Conservation (phyloP, 768 basidiomycete species). For the Boletus sensibilis region DNA sequence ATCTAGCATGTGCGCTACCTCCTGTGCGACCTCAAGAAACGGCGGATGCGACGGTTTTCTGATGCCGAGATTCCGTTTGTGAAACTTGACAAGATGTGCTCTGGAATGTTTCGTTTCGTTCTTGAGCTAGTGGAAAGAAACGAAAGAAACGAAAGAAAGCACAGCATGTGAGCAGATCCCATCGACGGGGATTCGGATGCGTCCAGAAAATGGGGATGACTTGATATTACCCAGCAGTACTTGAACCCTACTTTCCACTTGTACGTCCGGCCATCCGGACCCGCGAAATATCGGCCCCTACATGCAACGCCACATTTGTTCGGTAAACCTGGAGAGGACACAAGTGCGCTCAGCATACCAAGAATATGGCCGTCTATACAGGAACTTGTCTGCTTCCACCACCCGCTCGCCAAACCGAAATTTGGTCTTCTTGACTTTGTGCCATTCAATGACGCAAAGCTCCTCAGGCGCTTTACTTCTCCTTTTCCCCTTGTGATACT, state of each 20-base stretch:
- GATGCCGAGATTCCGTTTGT: constrained; percentile 18
- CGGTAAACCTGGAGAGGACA: not conserved
- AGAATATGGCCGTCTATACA: constrained; percentile 9
- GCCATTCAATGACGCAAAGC: constrained; percentile 34
- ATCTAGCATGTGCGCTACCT: constrained; percentile 30
- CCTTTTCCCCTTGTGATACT: not conserved
- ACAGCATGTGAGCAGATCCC: not conserved
- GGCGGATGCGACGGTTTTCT: constrained; percentile 19
- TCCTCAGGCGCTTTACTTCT: constrained; percentile 2
- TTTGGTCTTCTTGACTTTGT: constrained; percentile 22
- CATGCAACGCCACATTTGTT: not conserved
- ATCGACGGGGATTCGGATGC: not conserved
- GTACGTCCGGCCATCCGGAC: constrained; percentile 32
- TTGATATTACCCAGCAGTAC: constrained; percentile 23
- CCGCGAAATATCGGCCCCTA: constrained; percentile 31
- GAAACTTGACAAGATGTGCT: constrained; percentile 17
- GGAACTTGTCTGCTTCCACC: constrained; percentile 16
- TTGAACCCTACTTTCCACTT: constrained; percentile 30
- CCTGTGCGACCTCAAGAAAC: constrained; percentile 28
- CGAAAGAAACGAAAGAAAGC: not conserved
- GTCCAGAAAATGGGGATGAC: not conserved
- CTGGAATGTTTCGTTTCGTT: constrained; percentile 11
- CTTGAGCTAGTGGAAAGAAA: constrained; percentile 10
- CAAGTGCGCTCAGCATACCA: constrained; percentile 1
- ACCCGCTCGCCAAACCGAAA: constrained; percentile 28